These are phyloP conservation scores for Ophiostoma piceae DNA, from an alignment of 2,329 filamentous ascomycete genomes.

Conservation along the genomic window DNA sequence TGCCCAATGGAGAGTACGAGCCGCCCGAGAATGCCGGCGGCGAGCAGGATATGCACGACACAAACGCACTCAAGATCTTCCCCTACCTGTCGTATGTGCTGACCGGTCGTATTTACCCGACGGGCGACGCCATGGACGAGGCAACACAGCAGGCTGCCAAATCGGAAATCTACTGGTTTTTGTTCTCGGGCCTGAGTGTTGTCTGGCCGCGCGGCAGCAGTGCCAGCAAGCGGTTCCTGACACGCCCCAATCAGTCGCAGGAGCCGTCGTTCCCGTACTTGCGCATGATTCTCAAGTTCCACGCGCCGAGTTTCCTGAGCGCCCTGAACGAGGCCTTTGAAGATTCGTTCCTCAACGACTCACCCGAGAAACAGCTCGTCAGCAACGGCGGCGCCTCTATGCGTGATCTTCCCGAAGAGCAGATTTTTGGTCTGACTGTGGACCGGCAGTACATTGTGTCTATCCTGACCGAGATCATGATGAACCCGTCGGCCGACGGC, in stretches of 20 bases:
- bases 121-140: conserved; percentile 68
- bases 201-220: conserved; percentile 65
- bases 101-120: conserved; percentile 88
- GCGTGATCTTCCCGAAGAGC: conserved; percentile 55
- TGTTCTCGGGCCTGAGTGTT: conserved; percentile 79
- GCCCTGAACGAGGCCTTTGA: conserved; percentile 97
- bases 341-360: conserved; percentile 84
- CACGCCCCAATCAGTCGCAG: conserved; percentile 46
- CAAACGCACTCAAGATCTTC: conserved; percentile 84
- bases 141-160: conserved; percentile 71
- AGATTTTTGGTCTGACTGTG: conserved; percentile 64
- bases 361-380: conserved; percentile 54
- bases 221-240: conserved; percentile 55
- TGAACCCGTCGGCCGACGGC: conserved; percentile 45
- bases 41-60: conserved; percentile 56
- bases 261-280: conserved; percentile 83
- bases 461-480: conserved; percentile 85
- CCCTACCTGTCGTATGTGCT: conserved; percentile 89
- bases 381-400: conserved; percentile 41
- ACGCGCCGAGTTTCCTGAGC: conserved; percentile 87
- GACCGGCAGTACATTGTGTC: conserved; percentile 90
- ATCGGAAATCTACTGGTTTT: conserved; percentile 82
- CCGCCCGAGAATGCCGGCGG: conserved; percentile 46
- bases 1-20: conserved; percentile 46
- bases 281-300: conserved; percentile 76